A percentile compares a stretch with the other conserved stretches of the same genome.
These are phyloP conservation scores for Trichoderma sp. DNA, from an alignment of 2,329 filamentous ascomycete genomes.

Conservation along the genomic window DNA sequence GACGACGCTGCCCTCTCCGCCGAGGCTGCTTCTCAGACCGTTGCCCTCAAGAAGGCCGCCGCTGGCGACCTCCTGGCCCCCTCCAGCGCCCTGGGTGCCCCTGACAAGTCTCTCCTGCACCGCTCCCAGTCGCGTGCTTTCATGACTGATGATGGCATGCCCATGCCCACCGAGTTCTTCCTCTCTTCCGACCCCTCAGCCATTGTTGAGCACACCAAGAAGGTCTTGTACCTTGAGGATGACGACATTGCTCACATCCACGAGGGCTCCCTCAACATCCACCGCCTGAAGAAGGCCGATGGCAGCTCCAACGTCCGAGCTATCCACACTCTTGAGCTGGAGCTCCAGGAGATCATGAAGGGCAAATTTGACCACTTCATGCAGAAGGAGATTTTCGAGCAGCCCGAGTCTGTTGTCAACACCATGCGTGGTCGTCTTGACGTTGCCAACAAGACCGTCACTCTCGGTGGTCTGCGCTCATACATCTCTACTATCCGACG, in stretches of 20 bases:
- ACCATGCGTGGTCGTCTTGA: conserved; percentile 99
- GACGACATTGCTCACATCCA: conserved; percentile 99
- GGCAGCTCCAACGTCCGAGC: conserved; percentile 94
- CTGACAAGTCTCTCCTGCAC: conserved; percentile 97
- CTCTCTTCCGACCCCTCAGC: conserved; percentile 97
- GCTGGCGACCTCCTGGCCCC: conserved; percentile 62
- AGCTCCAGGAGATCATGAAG: conserved; percentile 99
- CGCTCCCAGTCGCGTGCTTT: conserved; percentile 98
- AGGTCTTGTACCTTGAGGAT: conserved; percentile 98
- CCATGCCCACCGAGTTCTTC: conserved; percentile 99
- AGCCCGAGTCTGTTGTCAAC: conserved; percentile 98
- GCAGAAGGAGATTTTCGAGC: conserved; percentile 99
- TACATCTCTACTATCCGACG: conserved; percentile 96
- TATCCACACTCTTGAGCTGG: conserved; percentile 97
- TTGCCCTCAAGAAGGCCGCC: conserved; percentile 86
- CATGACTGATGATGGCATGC: conserved; percentile 96
- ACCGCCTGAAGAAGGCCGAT: conserved; percentile 95
- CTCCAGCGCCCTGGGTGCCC: conserved; percentile 65
- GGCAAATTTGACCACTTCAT: conserved; percentile 99
- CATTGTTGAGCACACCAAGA: conserved; percentile 99
- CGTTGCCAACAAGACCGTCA: conserved; percentile 88
- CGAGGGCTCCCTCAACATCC: conserved; percentile 98
- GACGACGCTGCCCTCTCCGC: conserved; percentile 80
- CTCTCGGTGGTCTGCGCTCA: conserved; percentile 89
- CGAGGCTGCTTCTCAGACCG: conserved; percentile 93